Conservation (phyloP, 2,329 filamentous ascomycete genomes). For the Acrodontium crateriforme region DNA sequence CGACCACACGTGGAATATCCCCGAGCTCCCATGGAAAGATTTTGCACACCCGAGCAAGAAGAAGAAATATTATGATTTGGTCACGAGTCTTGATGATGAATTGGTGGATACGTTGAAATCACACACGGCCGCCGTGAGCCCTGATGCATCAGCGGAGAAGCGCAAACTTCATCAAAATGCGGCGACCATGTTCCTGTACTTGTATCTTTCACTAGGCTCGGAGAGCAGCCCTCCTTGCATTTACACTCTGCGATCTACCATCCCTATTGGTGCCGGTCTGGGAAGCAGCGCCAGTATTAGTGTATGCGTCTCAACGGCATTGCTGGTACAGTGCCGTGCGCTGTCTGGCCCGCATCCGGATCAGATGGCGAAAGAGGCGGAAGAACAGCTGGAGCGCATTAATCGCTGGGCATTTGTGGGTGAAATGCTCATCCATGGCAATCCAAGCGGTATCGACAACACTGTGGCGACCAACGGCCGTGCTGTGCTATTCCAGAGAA, state of each 20-base stretch:
- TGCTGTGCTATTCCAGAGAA: constrained; percentile 78
- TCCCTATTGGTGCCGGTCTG: constrained; percentile 81
- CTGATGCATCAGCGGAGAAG: constrained; percentile 48
- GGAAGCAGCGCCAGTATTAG: constrained; percentile 91
- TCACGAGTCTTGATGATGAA: constrained; percentile 67
- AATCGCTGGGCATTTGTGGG: constrained; percentile 96
- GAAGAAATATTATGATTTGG: constrained; percentile 82
- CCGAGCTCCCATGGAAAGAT: constrained; percentile 70
- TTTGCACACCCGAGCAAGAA: constrained; percentile 77
- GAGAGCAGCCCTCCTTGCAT: constrained; percentile 66
- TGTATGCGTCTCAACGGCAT: constrained; percentile 72
- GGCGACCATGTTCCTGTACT: constrained; percentile 77
- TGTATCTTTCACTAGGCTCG: constrained; percentile 76
- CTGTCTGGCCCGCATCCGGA: constrained; percentile 84
- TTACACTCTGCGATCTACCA: constrained; percentile 84
- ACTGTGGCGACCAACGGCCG: constrained; percentile 90
- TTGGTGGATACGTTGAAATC: constrained; percentile 70
- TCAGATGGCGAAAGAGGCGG: constrained; percentile 76
- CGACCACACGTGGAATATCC: constrained; percentile 86
- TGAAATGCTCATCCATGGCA: constrained; percentile 95
- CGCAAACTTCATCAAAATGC: constrained; percentile 77
- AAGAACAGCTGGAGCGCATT: constrained; percentile 82
- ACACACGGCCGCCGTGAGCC: constrained; percentile 59
- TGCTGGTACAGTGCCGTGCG: constrained; percentile 70
- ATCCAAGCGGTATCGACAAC: constrained; percentile 92